Evolutionary conservation across 2,329 filamentous ascomycete species (phyloP), one percentile per base, ranked within the genome.

Genomic region (Colletotrichum sp.): DNA sequence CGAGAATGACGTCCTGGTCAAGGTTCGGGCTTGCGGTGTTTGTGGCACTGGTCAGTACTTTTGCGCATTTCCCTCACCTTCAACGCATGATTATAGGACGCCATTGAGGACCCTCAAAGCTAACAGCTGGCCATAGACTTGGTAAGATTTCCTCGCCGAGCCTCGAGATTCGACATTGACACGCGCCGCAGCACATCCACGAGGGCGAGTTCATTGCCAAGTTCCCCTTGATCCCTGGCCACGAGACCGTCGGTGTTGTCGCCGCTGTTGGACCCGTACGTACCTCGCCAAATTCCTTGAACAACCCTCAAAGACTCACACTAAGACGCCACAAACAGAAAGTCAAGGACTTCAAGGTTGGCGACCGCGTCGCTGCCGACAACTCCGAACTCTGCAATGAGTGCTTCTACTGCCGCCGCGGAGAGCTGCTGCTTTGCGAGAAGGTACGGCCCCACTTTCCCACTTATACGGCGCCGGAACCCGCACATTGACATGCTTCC

Each of bases 381-480:
- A 92, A 92, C 82, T 90, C 90, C 18, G 90, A 94, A 82, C 89
- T 94, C 58, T 95, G 93, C 84, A 91, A 90, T 65, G 90, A 93
- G 83, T 95, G 93, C 86, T 94, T 93, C 88, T 94, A 94, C 86
- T 95, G 93, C 86, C 90, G 91, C 78, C 90, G 92, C 72, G 92
- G 93, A 68, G 89, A 94, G 81, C 88, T 91, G 34, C 85, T 94
- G 62, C 89, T 94, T 71, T 95, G 93, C 83, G 92, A 94, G 83
- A 89, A 93, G 78, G 82, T 85, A 71, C 72, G 83, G 13, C n/a
- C 18, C 52, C 8, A 18, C 2, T 28, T 48, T 32, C 36, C 34
- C 60, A 65, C 60, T 66, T n/a, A 60, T n/a, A 72, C 70, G 27
- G n/a, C 15, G n/a, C 61, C n/a, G 61, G 60, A 32, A 30, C 58